Evolutionary conservation across 2,329 filamentous ascomycete genomes (phyloP).

Genomic region (Penicillium sp.): DNA sequence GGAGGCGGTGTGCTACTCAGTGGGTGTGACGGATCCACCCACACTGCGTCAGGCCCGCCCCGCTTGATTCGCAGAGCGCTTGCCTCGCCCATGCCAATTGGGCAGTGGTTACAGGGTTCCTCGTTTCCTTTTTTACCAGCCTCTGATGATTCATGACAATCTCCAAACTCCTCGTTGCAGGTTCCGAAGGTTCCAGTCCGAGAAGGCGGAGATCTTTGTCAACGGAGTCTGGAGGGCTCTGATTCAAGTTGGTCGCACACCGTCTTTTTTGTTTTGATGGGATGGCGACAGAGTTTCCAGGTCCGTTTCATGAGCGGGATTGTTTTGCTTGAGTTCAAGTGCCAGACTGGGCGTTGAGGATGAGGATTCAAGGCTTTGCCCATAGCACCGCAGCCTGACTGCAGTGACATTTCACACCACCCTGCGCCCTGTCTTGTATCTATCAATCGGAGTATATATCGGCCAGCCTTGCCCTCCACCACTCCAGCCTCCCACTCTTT

Average conservation of each 20-base stretch:
- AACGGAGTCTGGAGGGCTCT: neutral
- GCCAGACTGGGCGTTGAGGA: too few relatives aligned
- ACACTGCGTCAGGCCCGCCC: slow-evolving; percentile 2
- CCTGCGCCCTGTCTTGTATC: neutral
- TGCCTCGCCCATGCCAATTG: neutral
- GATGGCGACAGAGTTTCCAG: neutral
- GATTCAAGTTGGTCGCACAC: neutral
- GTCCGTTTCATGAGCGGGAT: neutral
- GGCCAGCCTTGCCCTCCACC: slow-evolving; percentile 7
- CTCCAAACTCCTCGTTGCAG: neutral
- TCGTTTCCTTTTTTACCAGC: slow-evolving; percentile 3
- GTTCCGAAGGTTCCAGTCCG: neutral
- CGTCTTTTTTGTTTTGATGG: neutral
- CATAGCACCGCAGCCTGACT: neutral
- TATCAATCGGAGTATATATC: slow-evolving; percentile 9
- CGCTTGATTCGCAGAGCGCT: neutral
- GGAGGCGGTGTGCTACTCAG: neutral
- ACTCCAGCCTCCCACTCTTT: neutral
- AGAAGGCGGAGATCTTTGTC: too few relatives aligned
- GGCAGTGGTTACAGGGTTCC: neutral
- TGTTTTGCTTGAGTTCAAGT: too few relatives aligned
- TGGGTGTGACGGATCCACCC: slow-evolving; percentile 9
- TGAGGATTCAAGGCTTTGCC: neutral
- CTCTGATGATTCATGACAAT: slow-evolving; percentile 8
- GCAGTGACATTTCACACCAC: neutral